Conservation (phyloP, 768 basidiomycete genomes). For the Exidia glandulosa region DNA sequence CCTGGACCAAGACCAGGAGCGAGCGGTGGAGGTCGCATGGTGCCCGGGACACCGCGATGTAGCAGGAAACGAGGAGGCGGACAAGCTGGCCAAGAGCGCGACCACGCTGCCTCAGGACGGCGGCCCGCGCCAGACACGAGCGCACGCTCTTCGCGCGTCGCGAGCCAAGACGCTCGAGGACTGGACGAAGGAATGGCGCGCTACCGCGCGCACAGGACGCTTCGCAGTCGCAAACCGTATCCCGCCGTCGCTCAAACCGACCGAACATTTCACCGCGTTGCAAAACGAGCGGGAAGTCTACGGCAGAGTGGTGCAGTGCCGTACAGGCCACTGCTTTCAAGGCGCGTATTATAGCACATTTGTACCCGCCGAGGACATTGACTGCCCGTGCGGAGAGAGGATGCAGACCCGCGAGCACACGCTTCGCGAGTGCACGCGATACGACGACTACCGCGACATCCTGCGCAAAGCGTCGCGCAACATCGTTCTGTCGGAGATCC, state of each 20-base stretch:
- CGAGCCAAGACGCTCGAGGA: not conserved
- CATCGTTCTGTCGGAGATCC: constrained; percentile 10
- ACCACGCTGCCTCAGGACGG: not conserved
- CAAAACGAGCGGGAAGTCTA: constrained; percentile 11
- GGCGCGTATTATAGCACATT: constrained; percentile 18
- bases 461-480: constrained; percentile 7
- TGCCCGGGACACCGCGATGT: constrained; percentile 14
- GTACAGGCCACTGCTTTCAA: constrained; percentile 17
- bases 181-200: not conserved
- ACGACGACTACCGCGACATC: constrained; percentile 10
- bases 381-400: constrained; percentile 17
- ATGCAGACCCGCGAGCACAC: constrained; percentile 17
- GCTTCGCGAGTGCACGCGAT: constrained; percentile 12
- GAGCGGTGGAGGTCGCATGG: constrained; percentile 12
- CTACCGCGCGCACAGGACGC: not conserved
- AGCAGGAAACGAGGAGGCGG: constrained; percentile 14
- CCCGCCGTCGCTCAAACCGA: not conserved
- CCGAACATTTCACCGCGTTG: not conserved
- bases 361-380: constrained; percentile 9
- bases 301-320: constrained; percentile 16
- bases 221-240: not conserved
- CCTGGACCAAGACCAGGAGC: constrained; percentile 3
- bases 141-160: not conserved
- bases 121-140: not conserved
- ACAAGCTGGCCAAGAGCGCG: constrained; percentile 14